Base-by-base conservation (phyloP, 2,329 filamentous ascomycete species). In the Botrytis porri region DNA sequence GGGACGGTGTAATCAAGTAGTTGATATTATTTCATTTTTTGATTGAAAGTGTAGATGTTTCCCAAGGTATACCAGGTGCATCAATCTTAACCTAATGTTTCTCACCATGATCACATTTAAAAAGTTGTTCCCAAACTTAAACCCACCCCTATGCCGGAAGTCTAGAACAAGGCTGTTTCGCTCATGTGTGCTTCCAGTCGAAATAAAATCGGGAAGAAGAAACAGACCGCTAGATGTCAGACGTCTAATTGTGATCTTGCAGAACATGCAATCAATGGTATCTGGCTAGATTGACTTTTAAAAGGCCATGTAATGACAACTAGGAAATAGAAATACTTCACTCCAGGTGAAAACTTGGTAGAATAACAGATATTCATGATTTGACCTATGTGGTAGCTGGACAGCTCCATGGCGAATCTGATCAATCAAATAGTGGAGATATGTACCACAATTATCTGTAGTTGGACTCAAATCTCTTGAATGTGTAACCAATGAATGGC, bases 401-500 rank as follows among this genome's bases (percentile, higher is more conserved):
- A 51, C 57, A 60, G 41, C 22, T 64, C 22, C n/a, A 64, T 43
- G 45, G 54, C 41, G 54, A 43, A 41, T 8, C 32, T n/a, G 22
- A n/a, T 39, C 35, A 39, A 63, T 39, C 22, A 45, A 64, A 43
- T 45, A 63, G 48, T 64, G 72, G 64, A 75, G 75, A 43, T 69
- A 32, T 29, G 20, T 14, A 69, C 3, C 35, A 45, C 48, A 22
- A 25, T 84, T 82, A 90, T 79, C 88, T 86, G 82, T 89, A 90
- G 85, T 90, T 90, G 83, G 89, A 90, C 82, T 91, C 89, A 79
- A 99, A 99, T 75, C 96, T 93, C 89, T 98, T 99, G 86, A 98
- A 99, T 14, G 96, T 97, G 83, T 97, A 97, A 51, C 94, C 94
- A 79, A 97, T 96, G 82, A 97, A 99, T 4, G 96, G 96, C 84